Base-by-base conservation (phyloP, 345 rosid genomes). In the Dipteronia sinensis region DNA sequence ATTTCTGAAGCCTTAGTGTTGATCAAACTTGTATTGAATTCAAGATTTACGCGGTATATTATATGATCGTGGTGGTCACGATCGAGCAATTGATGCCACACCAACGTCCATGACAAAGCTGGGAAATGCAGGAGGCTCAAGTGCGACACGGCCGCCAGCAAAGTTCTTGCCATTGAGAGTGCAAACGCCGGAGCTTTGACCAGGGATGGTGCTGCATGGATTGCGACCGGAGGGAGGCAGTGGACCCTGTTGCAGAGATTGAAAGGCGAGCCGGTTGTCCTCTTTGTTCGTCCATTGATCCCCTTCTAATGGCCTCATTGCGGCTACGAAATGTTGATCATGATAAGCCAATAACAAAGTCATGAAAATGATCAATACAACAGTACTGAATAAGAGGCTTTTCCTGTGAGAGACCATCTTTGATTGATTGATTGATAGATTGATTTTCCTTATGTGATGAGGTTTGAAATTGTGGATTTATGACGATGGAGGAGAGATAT, bases 191-290 rank as follows among this genome's bases (percentile, higher is more conserved):
- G 66, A 34, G 47, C 68, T 74, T 0, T 42, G 69, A 10, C 85
- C 74, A 2, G 85, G 85, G 22, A 75, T 71, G 77, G 56, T 22
- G 1, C 71, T 65, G 77, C 85, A 82, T 12, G 82, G 82, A 42
- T 75, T 82, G 27, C 63, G 65, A 56, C 73, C 79, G 0, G 77
- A 46, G 17, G 71, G 40, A 2, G 55, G 40, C 73, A 71, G 77
- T 0, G 77, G 71, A 58, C 79, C 82, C 23, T 29, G 42, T 40
- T 63, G 82, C 5, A 82, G 81, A 29, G 78, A 73, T 56, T 63
- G 84, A 59, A 77, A 7, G 17, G 61, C 34, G 2, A 77, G 69
- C 69, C 44, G 62, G 25, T 17, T 16, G 49, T 65, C 71, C 19
- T 56, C 44, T 71, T 80, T 75, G 19, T 38, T 59, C 25, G 19